Base-by-base conservation (phyloP, 2,329 filamentous ascomycete species). In the Ascochyta pisi region DNA sequence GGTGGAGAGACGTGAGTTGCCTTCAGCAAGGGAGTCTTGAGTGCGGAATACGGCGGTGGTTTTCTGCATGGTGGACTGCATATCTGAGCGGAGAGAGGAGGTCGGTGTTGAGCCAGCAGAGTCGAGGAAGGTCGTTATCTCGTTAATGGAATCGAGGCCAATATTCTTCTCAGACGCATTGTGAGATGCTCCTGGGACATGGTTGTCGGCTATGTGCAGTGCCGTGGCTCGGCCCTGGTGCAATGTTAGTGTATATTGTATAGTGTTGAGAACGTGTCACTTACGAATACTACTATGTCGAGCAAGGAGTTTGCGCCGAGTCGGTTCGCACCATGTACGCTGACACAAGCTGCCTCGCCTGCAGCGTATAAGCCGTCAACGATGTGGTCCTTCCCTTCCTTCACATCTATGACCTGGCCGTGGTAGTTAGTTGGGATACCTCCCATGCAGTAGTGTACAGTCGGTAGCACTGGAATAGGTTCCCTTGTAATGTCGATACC, bases 401-500 rank as follows among this genome's bases (percentile, higher is more conserved):
- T 59, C 2, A 81, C 70, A 43, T 77, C 73, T 3, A 82, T 62
- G 9, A 82, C 79, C 55, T 82, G 76, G 16, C 80, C 80, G 38
- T 78, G 78, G 58, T 76, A 82, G 45, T 82, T 81, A 3, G 80
- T 82, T 7, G 80, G 79, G 12, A 82, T 79, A 23, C 80, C 80
- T 19, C 80, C 80, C 80, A 82, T 82, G 58, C 78, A 81, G 59
- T 82, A 82, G 61, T 82, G 81, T 3, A 83, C 81, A 1, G 81
- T 83, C 0, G 81, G 81, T 4, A 81, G 54, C 2, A 83, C 81
- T 1, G 81, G 81, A 54, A 83, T 82, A 0, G 80, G 78, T 56
- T 82, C 70, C 61, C 73, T 76, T 13, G 78, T 81, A 22, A 82
- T 78, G 58, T 82, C 79, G 15, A 82, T 78, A 5, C 80, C 80